Base-by-base conservation (phyloP, 2,329 filamentous ascomycete species). In the Botrytis tulipae region DNA sequence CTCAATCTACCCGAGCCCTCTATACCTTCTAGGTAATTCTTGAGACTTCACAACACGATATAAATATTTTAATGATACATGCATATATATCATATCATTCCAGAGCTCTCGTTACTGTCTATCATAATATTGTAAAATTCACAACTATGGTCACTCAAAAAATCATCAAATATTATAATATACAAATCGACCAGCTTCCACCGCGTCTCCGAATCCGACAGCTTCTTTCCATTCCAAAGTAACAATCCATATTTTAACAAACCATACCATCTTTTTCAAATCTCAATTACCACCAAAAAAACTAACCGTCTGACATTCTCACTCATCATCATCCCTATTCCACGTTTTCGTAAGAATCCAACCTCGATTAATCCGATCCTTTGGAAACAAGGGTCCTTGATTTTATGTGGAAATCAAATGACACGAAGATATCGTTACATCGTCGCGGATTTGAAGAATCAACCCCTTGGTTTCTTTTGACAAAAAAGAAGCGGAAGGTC, bases 281-380 rank as follows among this genome's bases (percentile, higher is more conserved):
- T 25, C 46, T 66, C 70, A 42, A 57, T 63, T 42, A 44, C 20
- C n/a, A 42, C 70, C 46, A 66, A 51, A 63, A 51, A 57, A 57
- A 54, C 67, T 42, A 68, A 72, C 51, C 71, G 71, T 68, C 62
- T 72, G 57, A 70, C 51, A 12, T 60, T 70, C 54, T 70, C 66
- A 68, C 46, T 72, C 62, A 73, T 73, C 62, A 44, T 51, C 54
- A 35, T 60, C 62, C 46, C 59, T 40, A 42, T 71, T 61, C 71
- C 71, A 73, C 63, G 71, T 73, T 73, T 69, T 69, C 40, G 63
- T 73, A 61, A 73, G 71, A 63, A 73, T 73, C 32, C 14, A 44
- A 73, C 48, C 42, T 60, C 44, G 42, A 57, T 69, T 32, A 51
- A 32, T n/a, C 32, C 42, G 54, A 69, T 73, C 71, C 71, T 73